Base-by-base conservation (phyloP, 441 rosid species). In the Codiaeum variegatum region DNA sequence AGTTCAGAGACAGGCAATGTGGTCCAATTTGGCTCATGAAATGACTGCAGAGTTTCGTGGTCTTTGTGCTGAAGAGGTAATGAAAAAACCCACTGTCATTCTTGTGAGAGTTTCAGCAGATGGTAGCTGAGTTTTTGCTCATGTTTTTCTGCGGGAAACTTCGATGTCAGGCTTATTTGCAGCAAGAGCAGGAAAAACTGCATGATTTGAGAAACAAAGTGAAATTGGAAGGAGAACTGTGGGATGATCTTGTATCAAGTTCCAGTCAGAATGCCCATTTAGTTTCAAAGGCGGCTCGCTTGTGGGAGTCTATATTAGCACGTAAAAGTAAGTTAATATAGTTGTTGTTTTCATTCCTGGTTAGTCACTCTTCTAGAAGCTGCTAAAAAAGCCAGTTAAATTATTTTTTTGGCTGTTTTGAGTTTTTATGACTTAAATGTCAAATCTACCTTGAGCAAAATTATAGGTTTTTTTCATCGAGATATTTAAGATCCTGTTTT, bases 1-100 rank as follows among this genome's bases (percentile, higher is more conserved):
- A 2, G 98, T 93, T 29, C 98, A 93, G 52, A 91, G 97, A 77
- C 99, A 91, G 76, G 97, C 97, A 24, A 93, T 90, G 97, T 96
- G 99, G 98, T 93, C 99, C 67, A 91, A 86, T 84, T 84, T 96
- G 87, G 98, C 99, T 71, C 99, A 96, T 85, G 98, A 96, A 85
- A 93, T 96, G 99, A 96, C 97, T 73, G 98, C 97, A 69, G 99
- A 96, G 79, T 96, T 96, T 78, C 97, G 99, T 85, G 96, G 99
- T 76, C 94, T 96, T 73, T 96, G 98, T 85, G 99, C 98, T 56
- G 99, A 96, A 80, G 99, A 96, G 97, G 99, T 96, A 82, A 67
- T 71, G 52, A 62, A 54, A 62, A 51, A 73, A 44, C 65, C 67
- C 24, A 28, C 73, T 64, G n/a, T 68, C 56, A 19, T 31, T 49